These are phyloP conservation scores for Fusarium keratoplasticum DNA, from an alignment of 2,329 filamentous ascomycete genomes.

Conservation along the genomic window DNA sequence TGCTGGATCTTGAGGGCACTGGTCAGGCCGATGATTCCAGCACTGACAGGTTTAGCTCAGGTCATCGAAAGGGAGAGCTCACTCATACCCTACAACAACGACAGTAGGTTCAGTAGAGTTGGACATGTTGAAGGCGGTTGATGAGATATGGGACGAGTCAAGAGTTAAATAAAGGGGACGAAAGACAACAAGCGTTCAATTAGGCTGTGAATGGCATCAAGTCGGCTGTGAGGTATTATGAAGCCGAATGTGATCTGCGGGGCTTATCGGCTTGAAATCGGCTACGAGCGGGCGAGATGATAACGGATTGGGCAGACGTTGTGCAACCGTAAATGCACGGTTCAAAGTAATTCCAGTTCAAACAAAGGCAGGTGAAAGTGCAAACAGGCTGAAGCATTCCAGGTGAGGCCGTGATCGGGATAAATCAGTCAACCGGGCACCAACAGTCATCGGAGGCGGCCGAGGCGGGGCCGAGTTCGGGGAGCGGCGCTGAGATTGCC, in stretches of 20 bases:
- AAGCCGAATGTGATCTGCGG: not conserved
- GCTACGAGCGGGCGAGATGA: not conserved
- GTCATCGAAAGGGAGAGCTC: not conserved
- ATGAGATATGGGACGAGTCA: too few relatives aligned
- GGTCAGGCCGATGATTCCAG: constrained; percentile 65
- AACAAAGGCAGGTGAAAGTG: not conserved
- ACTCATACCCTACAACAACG: constrained; percentile 45
- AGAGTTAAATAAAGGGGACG: not conserved
- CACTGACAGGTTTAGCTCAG: constrained; percentile 50
- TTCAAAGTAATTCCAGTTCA: not conserved
- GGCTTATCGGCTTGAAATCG: not conserved
- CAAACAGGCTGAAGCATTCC: not conserved
- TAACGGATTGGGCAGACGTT: not conserved
- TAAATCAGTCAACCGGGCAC: not conserved
- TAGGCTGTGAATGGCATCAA: constrained; percentile 1
- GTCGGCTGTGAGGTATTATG: not conserved
- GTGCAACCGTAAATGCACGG: not conserved
- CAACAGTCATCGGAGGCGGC: constrained; percentile 11
- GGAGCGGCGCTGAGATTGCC: not conserved
- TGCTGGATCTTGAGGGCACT: constrained; percentile 59
- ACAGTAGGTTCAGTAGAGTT: constrained; percentile 28
- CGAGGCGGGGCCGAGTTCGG: constrained; percentile 20
- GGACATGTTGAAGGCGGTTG: constrained; percentile 9
- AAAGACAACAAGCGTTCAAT: not conserved
- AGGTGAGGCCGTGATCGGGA: not conserved